These are phyloP conservation scores for Forsythia suspensa DNA, from an alignment of 257 asterid genomes.

Conservation along the genomic window DNA sequence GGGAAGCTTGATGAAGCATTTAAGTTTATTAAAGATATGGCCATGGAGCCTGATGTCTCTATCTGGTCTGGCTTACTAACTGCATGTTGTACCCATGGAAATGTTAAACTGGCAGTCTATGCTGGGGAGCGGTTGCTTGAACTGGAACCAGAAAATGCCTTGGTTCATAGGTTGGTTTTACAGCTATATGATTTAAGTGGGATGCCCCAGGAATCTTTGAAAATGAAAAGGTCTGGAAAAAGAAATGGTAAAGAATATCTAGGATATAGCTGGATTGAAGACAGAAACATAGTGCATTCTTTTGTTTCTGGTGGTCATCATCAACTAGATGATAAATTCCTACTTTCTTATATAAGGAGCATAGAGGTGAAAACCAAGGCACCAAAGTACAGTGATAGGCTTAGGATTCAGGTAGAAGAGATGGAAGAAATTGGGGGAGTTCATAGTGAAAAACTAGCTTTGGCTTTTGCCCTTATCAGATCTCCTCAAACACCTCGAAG, in stretches of 20 bases:
- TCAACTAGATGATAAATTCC: slow-evolving; percentile 27
- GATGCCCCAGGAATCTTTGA: slow-evolving; percentile 35
- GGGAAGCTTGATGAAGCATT: slow-evolving; percentile 70
- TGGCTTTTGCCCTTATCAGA: slow-evolving; percentile 56
- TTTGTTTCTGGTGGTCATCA: slow-evolving; percentile 45
- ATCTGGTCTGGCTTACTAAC: slow-evolving; percentile 69
- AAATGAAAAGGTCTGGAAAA: slow-evolving; percentile 34
- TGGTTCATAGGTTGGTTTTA: slow-evolving; percentile 33
- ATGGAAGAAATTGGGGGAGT: slow-evolving; percentile 41
- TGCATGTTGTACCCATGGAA: slow-evolving; percentile 61
- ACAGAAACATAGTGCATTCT: slow-evolving; percentile 41
- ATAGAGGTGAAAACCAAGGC: slow-evolving; percentile 33
- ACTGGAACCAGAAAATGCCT: slow-evolving; percentile 60
- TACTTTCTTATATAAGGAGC: slow-evolving; percentile 48
- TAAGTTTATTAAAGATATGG: slow-evolving; percentile 48
- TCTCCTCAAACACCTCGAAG: slow-evolving; percentile 29
- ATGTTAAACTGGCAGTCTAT: slow-evolving; percentile 56
- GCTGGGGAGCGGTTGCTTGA: slow-evolving; percentile 67
- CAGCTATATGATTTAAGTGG: slow-evolving; percentile 53
- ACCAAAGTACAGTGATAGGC: slow-evolving; percentile 26
- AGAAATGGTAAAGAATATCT: slow-evolving; percentile 38
- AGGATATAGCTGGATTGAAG: slow-evolving; percentile 64
- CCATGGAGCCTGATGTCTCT: slow-evolving; percentile 47
- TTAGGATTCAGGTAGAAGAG: slow-evolving; percentile 61
- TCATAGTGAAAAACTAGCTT: slow-evolving; percentile 75